Percentiles rank a stretch among this genome's conserved stretches.
phyloP scores from a whole-genome alignment of 139 green algal species.

The Micromonas commoda region DNA sequence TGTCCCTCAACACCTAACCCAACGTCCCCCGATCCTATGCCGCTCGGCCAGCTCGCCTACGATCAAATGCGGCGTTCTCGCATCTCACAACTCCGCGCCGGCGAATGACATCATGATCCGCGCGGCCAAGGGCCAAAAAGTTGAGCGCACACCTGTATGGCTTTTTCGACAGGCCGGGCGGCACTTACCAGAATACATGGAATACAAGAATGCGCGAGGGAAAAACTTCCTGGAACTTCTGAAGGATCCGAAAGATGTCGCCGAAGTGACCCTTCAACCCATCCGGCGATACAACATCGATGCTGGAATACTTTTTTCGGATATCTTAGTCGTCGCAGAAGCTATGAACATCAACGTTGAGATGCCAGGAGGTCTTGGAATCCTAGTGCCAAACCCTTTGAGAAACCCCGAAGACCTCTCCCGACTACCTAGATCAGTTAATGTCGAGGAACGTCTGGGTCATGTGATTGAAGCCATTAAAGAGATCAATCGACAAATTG shows the following conservation, averaged over 20 bases:
- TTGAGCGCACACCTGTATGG: slow-evolving; percentile 31
- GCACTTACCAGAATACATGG: slow-evolving; percentile 37
- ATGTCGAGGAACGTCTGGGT: slow-evolving; percentile 21
- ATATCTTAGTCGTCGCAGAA: slow-evolving; percentile 38
- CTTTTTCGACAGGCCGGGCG: slow-evolving; percentile 37
- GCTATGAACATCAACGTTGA: slow-evolving; percentile 30
- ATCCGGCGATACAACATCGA: slow-evolving; percentile 37
- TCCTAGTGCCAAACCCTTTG: slow-evolving; percentile 29
- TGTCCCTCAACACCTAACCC: not conserved
- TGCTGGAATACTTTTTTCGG: slow-evolving; percentile 35
- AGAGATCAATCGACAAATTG: slow-evolving; percentile 29
- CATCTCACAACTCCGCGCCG: not conserved
- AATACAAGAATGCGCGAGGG: slow-evolving; percentile 27
- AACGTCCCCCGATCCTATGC: not conserved
- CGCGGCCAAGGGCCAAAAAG: slow-evolving; percentile 10
- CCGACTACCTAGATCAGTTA: slow-evolving; percentile 15
- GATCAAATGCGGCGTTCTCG: not conserved
- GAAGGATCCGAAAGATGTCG: slow-evolving; percentile 29
- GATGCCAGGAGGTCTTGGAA: slow-evolving; percentile 37
- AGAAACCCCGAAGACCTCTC: slow-evolving; percentile 21
- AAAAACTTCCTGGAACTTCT: slow-evolving; percentile 39
- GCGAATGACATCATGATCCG: slow-evolving; percentile 30
- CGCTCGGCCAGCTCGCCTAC: too few relatives aligned
- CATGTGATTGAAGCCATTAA: slow-evolving; percentile 28
- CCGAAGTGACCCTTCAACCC: slow-evolving; percentile 33